phyloP scores from a whole-genome alignment of 169 alveolate species.

The Theileria orientalis region DNA sequence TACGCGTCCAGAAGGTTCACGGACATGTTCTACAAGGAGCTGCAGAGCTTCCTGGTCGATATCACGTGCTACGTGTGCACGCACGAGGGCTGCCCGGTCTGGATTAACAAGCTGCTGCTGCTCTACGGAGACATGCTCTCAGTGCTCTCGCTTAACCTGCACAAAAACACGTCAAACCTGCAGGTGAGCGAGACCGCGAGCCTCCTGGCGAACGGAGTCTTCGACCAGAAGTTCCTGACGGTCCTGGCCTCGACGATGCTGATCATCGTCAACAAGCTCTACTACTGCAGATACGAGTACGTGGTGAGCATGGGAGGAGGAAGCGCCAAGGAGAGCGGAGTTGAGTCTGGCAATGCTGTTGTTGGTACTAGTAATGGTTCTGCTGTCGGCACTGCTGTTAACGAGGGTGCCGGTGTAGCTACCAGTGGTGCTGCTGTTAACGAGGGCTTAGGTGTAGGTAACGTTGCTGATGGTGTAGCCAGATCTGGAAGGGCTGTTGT shows the following conservation, averaged over 20 bases:
- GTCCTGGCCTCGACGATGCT: background rate
- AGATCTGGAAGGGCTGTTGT: too few relatives aligned
- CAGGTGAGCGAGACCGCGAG: constrained; percentile 2
- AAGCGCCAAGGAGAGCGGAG: background rate
- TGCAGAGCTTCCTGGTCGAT: background rate
- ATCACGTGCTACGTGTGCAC: background rate
- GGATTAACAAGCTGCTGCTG: constrained; percentile 1
- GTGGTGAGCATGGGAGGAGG: too few relatives aligned
- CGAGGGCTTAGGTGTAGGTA: too few relatives aligned
- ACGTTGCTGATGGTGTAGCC: too few relatives aligned
- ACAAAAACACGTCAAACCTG: constrained; percentile 14
- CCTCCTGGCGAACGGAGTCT: background rate
- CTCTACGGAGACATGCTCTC: constrained; percentile 7
- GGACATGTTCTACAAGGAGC: background rate
- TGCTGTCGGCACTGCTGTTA: too few relatives aligned
- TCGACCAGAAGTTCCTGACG: constrained; percentile 2
- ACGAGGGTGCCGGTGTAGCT: too few relatives aligned
- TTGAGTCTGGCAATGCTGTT: background rate
- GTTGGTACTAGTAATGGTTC: too few relatives aligned
- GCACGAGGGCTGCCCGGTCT: background rate
- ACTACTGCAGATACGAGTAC: background rate
- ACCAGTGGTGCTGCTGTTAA: too few relatives aligned
- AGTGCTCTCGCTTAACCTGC: constrained; percentile 7
- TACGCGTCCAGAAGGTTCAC: background rate
- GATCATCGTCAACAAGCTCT: constrained; percentile 10